phyloP scores from a whole-genome alignment of 148 eudicot genomes.

The Rheum nobile region DNA sequence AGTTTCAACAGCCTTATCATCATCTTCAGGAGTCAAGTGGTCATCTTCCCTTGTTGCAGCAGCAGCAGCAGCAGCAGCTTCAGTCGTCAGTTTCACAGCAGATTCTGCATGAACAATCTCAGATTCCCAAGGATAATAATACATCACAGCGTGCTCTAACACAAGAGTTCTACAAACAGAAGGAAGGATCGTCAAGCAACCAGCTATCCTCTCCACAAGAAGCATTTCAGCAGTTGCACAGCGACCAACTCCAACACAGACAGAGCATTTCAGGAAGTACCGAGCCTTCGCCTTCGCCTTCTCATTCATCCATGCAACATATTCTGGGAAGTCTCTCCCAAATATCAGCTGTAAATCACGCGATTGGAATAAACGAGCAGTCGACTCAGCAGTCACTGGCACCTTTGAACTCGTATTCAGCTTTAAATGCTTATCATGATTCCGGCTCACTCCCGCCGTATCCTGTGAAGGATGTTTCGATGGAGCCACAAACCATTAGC shows the following conservation, averaged over 20 bases:
- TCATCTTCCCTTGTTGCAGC: constrained; percentile 50
- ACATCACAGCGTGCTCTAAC: constrained; percentile 23
- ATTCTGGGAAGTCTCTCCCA: constrained; percentile 57
- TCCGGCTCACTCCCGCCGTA: constrained; percentile 57
- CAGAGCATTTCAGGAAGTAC: constrained; percentile 29
- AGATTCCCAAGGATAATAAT: constrained; percentile 43
- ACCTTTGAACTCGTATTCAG: constrained; percentile 38
- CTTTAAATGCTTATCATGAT: constrained; percentile 41
- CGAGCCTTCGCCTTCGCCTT: constrained; percentile 26
- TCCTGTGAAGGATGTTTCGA: constrained; percentile 53
- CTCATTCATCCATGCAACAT: constrained; percentile 43
- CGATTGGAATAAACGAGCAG: constrained; percentile 34
- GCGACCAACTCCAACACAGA: constrained; percentile 40
- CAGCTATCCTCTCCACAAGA: constrained; percentile 38
- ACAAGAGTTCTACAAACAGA: constrained; percentile 33
- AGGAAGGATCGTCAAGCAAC: constrained; percentile 36
- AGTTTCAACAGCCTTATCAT: constrained; percentile 76
- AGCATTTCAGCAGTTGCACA: constrained; percentile 38
- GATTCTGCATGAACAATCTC: constrained; percentile 54
- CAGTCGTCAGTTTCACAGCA: constrained; percentile 51
- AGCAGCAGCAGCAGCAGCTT: constrained; percentile 54
- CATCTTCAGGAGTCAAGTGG: constrained; percentile 55
- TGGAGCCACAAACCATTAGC: constrained; percentile 49
- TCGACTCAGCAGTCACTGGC: constrained; percentile 52
- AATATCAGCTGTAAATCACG: constrained; percentile 37